Evolutionary conservation across 2,329 filamentous ascomycete genomes (phyloP).

Genomic region (Venturia oleaginea): DNA sequence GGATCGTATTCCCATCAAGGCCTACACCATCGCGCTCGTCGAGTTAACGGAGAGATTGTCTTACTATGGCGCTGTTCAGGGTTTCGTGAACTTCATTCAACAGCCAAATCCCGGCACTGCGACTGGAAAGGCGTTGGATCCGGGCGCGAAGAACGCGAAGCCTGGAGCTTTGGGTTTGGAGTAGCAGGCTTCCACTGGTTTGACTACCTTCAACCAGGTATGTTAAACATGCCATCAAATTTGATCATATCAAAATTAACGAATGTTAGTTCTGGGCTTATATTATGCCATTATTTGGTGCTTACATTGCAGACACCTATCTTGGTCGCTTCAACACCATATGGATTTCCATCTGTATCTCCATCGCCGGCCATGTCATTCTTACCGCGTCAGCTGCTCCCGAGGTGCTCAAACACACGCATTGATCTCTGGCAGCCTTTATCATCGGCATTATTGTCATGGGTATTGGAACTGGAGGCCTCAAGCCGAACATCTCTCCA

Average conservation of each 20-base stretch:
- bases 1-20: slow-evolving; percentile 40
- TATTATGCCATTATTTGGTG: slow-evolving; percentile 47
- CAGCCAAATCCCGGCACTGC: slow-evolving; percentile 23
- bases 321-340: slow-evolving; percentile 54
- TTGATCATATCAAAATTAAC: too few relatives aligned
- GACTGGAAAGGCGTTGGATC: too few relatives aligned
- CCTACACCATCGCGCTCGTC: slow-evolving; percentile 49
- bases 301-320: slow-evolving; percentile 51
- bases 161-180: slow-evolving; percentile 48
- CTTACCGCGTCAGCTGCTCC: slow-evolving; percentile 48
- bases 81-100: slow-evolving; percentile 32
- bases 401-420: slow-evolving; percentile 36
- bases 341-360: slow-evolving; percentile 46
- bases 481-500: slow-evolving; percentile 57
- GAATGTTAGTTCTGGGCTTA: neutral
- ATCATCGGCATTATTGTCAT: slow-evolving; percentile 52
- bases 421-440: slow-evolving; percentile 47
- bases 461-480: slow-evolving; percentile 53
- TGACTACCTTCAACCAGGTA: slow-evolving; percentile 44
- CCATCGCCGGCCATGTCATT: slow-evolving; percentile 48
- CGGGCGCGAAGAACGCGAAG: slow-evolving; percentile 22
- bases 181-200: slow-evolving; percentile 42
- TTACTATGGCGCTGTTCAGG: slow-evolving; percentile 43
- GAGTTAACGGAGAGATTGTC: slow-evolving; percentile 54
- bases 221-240: too few relatives aligned